Conservation (phyloP, 306 rosid species). For the Malus sieversii region DNA sequence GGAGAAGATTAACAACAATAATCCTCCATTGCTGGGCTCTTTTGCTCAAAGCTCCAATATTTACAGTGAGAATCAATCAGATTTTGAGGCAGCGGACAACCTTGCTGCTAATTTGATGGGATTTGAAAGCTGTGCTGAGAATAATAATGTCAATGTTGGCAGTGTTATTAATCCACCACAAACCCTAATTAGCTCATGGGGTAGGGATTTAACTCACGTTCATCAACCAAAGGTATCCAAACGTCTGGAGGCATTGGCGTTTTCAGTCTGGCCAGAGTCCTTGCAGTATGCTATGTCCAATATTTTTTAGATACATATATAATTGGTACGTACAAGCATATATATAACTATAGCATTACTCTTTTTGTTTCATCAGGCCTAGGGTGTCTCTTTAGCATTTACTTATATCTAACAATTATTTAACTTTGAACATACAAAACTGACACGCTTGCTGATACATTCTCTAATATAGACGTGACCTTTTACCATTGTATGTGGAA, state of each 20-base stretch:
- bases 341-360: neutral
- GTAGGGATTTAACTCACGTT: neutral
- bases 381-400: too few species aligned
- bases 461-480: too few species aligned
- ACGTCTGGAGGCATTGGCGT: neutral
- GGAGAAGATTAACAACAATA: neutral
- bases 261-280: neutral
- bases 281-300: neutral
- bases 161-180: neutral
- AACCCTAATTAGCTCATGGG: neutral
- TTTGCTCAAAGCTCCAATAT: neutral
- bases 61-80: neutral
- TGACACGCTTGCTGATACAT: too few species aligned
- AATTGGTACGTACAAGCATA: neutral
- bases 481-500: too few species aligned
- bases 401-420: too few species aligned
- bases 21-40: neutral
- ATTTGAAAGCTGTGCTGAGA: neutral
- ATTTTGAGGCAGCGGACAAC: neutral
- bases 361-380: too few species aligned
- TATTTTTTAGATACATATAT: neutral
- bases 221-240: neutral
- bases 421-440: too few species aligned
- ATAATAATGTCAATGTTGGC: neutral
- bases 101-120: neutral